Conservation (phyloP, 768 basidiomycete species). For the Hortiboletus campestris region DNA sequence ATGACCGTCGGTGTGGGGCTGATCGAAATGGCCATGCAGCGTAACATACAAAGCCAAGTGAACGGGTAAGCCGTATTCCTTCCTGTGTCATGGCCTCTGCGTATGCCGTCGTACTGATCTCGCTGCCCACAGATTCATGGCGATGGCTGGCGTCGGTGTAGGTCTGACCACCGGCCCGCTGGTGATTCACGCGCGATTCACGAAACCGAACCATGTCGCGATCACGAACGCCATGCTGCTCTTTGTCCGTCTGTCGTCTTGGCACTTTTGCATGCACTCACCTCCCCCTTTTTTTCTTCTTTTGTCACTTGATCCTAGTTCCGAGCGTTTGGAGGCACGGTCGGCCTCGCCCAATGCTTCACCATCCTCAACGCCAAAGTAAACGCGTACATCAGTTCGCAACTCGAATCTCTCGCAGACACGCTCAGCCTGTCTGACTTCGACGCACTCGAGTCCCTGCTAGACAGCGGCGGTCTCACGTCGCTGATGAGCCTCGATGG, state of each 20-base stretch:
- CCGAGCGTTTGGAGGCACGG: constrained; percentile 49
- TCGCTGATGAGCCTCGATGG: constrained; percentile 37
- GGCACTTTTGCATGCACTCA: too few species aligned
- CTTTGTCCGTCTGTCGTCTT: constrained; percentile 37
- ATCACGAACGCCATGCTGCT: constrained; percentile 42
- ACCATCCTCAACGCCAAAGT: constrained; percentile 48
- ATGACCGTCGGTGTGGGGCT: constrained; percentile 43
- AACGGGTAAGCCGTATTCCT: constrained; percentile 32
- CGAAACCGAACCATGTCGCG: constrained; percentile 41
- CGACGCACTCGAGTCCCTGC: constrained; percentile 21
- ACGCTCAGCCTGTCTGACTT: constrained; percentile 31
- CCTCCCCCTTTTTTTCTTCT: too few species aligned
- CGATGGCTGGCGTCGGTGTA: constrained; percentile 42
- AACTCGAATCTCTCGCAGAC: constrained; percentile 23
- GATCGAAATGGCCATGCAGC: constrained; percentile 41
- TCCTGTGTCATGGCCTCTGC: background rate
- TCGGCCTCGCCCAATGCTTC: constrained; percentile 51
- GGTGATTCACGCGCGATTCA: constrained; percentile 46
- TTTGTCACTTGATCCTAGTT: constrained; percentile 39
- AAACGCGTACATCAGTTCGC: constrained; percentile 28
- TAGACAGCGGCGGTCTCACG: constrained; percentile 25
- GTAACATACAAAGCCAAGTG: constrained; percentile 33
- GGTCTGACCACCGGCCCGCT: constrained; percentile 41
- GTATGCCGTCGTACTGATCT: background rate
- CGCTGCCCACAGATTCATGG: constrained; percentile 38